Conservation (phyloP, 2,329 filamentous ascomycete species). For the Xylaria sp. region DNA sequence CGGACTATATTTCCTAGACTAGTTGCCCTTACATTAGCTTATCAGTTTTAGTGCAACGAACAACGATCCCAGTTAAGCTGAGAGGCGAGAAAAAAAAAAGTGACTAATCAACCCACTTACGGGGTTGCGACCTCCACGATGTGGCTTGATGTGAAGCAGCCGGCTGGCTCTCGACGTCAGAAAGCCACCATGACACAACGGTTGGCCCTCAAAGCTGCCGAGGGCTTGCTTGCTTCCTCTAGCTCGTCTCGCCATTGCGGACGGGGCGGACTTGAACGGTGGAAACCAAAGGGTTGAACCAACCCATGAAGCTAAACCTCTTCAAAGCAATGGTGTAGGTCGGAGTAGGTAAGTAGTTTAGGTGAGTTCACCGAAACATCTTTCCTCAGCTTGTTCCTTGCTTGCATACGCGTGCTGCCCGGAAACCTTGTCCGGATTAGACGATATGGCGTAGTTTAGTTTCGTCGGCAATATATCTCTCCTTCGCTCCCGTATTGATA, state of each 20-base stretch:
- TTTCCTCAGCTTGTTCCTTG: conserved; percentile 29
- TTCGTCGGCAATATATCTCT: background rate
- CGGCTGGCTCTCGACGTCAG: background rate
- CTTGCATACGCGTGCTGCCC: background rate
- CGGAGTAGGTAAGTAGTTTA: background rate
- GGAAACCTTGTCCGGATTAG: conserved; percentile 1
- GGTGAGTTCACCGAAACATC: conserved; percentile 20
- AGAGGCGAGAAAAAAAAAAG: conserved; percentile 21
- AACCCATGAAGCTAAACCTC: background rate
- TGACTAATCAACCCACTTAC: conserved; percentile 27
- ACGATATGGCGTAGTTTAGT: background rate
- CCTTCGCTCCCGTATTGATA: background rate
- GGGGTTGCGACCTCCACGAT: conserved; percentile 15
- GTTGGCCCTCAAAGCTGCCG: conserved; percentile 25
- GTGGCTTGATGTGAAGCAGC: conserved; percentile 29
- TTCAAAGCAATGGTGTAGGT: background rate
- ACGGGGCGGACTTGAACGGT: background rate
- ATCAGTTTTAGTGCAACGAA: conserved; percentile 11
- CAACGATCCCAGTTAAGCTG: conserved; percentile 32
- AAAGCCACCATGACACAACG: conserved; percentile 17
- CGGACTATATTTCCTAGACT: background rate
- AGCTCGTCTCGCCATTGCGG: conserved; percentile 28
- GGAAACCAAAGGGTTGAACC: conserved; percentile 15
- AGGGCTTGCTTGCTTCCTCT: background rate
- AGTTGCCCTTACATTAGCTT: conserved; percentile 7